Base-by-base conservation (phyloP, 306 rosid species). In the Canavalia ensiformis region DNA sequence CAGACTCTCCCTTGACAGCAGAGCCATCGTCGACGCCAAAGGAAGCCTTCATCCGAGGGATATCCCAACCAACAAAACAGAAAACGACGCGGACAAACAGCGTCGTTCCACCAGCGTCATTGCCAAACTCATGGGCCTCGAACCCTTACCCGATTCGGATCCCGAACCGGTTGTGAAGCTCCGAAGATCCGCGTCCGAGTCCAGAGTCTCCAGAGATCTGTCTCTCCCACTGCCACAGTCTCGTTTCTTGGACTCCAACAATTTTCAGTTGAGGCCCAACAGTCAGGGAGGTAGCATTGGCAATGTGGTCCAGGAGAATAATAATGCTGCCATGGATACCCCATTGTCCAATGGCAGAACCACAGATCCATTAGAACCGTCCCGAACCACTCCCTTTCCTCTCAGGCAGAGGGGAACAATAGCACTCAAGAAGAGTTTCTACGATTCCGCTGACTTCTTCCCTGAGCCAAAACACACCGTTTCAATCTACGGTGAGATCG, bases 111-210 rank as follows among this genome's bases (percentile, higher is more conserved):
- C 97, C 2, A 95, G 99, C 82, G 99, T 95, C 5, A 90, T 95
- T 25, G 98, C 94, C 0, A 89, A 95, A 81, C 88, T 95, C 30
- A 95, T 95, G 99, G 99, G 99, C 28, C 92, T 95, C 3, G 98
- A 90, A 57, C 83, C 94, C 3, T 13, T 93, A 13, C 86, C 88
- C 1, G 84, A 75, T 51, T 86, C 96, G 18, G 91, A 87, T 46
- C 82, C 91, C 0, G 88, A 89, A 70, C 89, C 91, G 55, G 58
- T 25, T 2, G 88, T 85, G 1, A 91, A 93, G 86, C 97, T 95
- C 9, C 92, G 95, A 68, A 88, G 99, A 89, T 95, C 99, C 10
- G 89, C 93, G 0, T 95, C 99, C 4, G 99, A 95, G 77, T 95
- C 99, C 25, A 89, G 99, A 76, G 92, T 86, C 2, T 77, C 88